Evolutionary conservation across 345 rosid species (phyloP), one percentile per base, ranked within the genome.

Genomic region (Acer yangbiense): DNA sequence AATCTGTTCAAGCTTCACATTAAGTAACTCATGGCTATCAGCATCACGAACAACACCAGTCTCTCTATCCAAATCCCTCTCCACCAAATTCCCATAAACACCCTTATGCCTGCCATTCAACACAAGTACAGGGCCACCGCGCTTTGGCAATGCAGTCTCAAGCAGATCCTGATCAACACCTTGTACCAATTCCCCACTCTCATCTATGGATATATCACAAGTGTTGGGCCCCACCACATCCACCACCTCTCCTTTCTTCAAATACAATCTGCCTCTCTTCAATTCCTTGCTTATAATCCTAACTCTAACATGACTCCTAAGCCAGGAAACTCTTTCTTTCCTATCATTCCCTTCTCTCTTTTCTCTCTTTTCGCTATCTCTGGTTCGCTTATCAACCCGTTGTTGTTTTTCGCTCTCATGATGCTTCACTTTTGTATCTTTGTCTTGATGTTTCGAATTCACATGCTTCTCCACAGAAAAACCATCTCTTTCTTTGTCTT

Each of bases 101-200:
- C 94, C 97, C 65, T 89, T 86, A 81, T 93, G 87, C 73, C 79
- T 92, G 50, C 98, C 98, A 55, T 76, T 83, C 71, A 93, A 65
- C 75, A 95, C 84, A 77, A 93, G 85, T 23, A 95, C 94, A 0
- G 83, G 82, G 6, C 96, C 97, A 11, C 93, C 97, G 16, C 87
- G 84, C 71, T 86, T 88, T 0, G 98, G 98, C 81, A 95, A 81
- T 77, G 94, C 98, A 55, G 95, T 93, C 91, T 95, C 95, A 9
- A 95, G 94, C 76, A 87, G 72, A 65, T 90, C 90, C 83, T 93
- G 98, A 81, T 90, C 85, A 10, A 95, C 89, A 23, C 89, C 92
- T 83, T 90, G 92, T 39, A 95, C 81, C 84, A 95, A 79, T 80
- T 95, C 97, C 65, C 81, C 82, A 12, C 80, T 87, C 81, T 88